Conservation (phyloP, 768 basidiomycete species). For the Roridomyces roridus region DNA sequence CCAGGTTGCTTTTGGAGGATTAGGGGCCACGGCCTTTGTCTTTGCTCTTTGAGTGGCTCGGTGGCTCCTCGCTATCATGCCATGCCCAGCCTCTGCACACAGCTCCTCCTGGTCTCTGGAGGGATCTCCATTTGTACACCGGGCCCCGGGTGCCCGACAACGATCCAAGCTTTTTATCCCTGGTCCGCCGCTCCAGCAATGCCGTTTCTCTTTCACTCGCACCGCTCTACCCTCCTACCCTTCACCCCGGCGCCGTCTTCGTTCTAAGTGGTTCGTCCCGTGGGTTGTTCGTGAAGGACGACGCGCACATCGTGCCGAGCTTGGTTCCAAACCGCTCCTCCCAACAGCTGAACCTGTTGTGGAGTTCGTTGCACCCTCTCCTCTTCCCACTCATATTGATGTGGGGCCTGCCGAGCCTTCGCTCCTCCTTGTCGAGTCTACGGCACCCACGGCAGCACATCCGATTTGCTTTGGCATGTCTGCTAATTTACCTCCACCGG, state of each 20-base stretch:
- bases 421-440: conserved; percentile 6
- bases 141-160: neutral
- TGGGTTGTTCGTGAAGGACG: too few species aligned
- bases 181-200: neutral
- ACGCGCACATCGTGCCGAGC: neutral
- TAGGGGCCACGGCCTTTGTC: too few species aligned
- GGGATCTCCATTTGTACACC: neutral
- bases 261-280: neutral
- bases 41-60: too few species aligned
- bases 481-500: too few species aligned
- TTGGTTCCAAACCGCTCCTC: neutral
- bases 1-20: neutral
- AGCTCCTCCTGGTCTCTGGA: neutral
- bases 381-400: neutral
- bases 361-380: neutral
- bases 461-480: too few species aligned
- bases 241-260: too few species aligned
- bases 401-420: conserved; percentile 4
- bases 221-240: too few species aligned
- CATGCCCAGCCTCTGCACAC: neutral
- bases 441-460: too few species aligned
- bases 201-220: too few species aligned
- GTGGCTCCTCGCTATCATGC: neutral
- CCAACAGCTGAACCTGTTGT: too few species aligned
- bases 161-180: neutral